A percentile compares a stretch with the other conserved stretches of the same genome.
Evolutionary conservation across 768 basidiomycete genomes (phyloP).

Genomic region (Cubamyces lactineus): DNA sequence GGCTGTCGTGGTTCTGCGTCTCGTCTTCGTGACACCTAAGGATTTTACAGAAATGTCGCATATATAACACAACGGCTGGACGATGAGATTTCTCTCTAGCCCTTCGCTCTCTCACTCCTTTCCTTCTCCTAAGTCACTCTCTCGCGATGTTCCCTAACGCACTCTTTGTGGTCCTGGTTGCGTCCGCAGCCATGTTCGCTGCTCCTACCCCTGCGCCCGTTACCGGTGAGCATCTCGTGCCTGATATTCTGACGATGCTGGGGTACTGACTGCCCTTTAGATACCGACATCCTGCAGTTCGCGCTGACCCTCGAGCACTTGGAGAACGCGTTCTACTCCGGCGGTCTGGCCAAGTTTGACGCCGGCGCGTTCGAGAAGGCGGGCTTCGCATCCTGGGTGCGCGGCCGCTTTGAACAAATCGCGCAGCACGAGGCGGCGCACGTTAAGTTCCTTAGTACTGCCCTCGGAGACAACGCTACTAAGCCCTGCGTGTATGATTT

Average conservation of each 20-base stretch:
- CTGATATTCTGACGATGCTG: too few relatives aligned
- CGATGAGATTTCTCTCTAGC: too few relatives aligned
- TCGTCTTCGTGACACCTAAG: too few relatives aligned
- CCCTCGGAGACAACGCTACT: constrained; percentile 48
- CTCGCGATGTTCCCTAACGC: neutral
- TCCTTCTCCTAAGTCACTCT: too few relatives aligned
- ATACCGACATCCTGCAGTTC: constrained; percentile 44
- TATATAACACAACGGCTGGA: too few relatives aligned
- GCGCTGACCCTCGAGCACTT: constrained; percentile 53
- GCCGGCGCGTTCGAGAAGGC: constrained; percentile 47
- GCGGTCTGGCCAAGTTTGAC: constrained; percentile 47
- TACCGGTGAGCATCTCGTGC: constrained; percentile 16
- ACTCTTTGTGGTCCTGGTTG: constrained; percentile 18
- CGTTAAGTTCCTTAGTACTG: constrained; percentile 51
- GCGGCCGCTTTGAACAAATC: constrained; percentile 57
- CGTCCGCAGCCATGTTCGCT: constrained; percentile 12
- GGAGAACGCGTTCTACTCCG: constrained; percentile 47
- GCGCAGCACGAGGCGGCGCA: constrained; percentile 57
- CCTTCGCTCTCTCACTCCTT: too few relatives aligned
- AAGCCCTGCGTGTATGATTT: constrained; percentile 62
- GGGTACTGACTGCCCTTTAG: constrained; percentile 10
- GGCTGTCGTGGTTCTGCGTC: too few relatives aligned
- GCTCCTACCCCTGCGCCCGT: constrained; percentile 18
- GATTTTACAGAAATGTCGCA: too few relatives aligned
- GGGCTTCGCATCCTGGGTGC: constrained; percentile 53